Evolutionary conservation across 1,284 basidiomycete genomes (phyloP), one percentile per base, ranked within the genome.

Genomic region (Microbotryum silenes-acaulis): DNA sequence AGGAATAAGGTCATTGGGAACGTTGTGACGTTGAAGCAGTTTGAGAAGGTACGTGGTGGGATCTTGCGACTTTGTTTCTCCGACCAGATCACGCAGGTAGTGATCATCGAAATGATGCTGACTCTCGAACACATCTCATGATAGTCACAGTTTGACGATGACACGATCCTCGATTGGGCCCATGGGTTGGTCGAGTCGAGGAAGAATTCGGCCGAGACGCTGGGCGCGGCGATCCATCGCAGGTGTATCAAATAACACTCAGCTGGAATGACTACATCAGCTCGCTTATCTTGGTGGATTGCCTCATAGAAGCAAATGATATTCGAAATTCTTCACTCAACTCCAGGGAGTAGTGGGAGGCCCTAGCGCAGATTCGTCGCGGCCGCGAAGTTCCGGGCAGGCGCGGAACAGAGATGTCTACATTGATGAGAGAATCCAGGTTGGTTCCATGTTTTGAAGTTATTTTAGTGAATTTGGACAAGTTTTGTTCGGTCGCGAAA

Each of bases 141-240:
- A 23, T 50, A n/a, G 14, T 5, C 25, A 18, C 60, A 68, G 66
- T 44, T 68, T 25, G 59, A 63, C 56, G 60, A 63, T 37, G 59
- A 66, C 21, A 54, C 45, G 12, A 20, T 68, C 25, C 60, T 56
- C 3, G 62, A 63, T 48, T 47, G 65, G n/a, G 59, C 64, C 6
- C 55, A 60, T 21, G 57, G 59, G 4, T 56, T 68, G 21, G 60
- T 63, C 56, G 66, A 68, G 37, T 66, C 66, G 6, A 49, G 61
- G 46, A 47, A 49, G 47, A 29, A 57, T 10, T 59, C 58, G n/a
- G 54, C 58, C 4, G 66, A 68, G 37, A 58, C 57, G 3, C 52
- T 68, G 14, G 66, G 59, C 0, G n/a, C 54, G 1, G 62, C 66
- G 4, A 66, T 66, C 12, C 64, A 66, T 45, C 61, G 64, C 12